phyloP scores from a whole-genome alignment of 805 yeast species.

The Schizosaccharomyces cryophilus region DNA sequence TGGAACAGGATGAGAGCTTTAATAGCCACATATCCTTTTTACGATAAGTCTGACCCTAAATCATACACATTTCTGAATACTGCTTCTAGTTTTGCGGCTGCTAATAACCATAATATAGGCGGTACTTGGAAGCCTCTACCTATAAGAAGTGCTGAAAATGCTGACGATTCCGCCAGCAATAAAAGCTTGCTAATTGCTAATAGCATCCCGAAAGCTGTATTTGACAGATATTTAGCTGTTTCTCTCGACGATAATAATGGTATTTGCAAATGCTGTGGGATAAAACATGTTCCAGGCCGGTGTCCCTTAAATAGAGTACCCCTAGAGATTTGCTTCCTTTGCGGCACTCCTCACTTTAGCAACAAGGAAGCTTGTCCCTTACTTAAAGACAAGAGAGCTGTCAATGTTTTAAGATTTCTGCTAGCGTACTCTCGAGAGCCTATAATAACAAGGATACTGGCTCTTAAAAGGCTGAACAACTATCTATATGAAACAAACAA shows the following conservation, averaged over 20 bases:
- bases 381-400: background rate
- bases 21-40: background rate
- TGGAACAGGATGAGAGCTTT: background rate
- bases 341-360: constrained; percentile 2
- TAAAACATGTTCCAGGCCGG: background rate
- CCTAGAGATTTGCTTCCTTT: background rate
- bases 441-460: background rate
- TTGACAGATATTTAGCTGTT: background rate
- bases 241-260: background rate
- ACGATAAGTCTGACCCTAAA: too few relatives aligned
- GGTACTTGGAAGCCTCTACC: too few relatives aligned
- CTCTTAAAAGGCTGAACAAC: background rate
- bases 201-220: background rate
- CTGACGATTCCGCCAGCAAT: background rate
- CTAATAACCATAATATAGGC: too few relatives aligned
- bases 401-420: background rate
- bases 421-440: background rate
- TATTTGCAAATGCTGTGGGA: background rate
- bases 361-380: background rate
- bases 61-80: too few relatives aligned
- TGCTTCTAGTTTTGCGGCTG: too few relatives aligned
- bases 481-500: background rate
- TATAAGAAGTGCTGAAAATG: too few relatives aligned
- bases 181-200: background rate
- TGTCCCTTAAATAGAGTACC: constrained; percentile 1